These are phyloP conservation scores for Leccinum brunneo-olivaceum DNA, from an alignment of 1,284 basidiomycete genomes.

Conservation along the genomic window DNA sequence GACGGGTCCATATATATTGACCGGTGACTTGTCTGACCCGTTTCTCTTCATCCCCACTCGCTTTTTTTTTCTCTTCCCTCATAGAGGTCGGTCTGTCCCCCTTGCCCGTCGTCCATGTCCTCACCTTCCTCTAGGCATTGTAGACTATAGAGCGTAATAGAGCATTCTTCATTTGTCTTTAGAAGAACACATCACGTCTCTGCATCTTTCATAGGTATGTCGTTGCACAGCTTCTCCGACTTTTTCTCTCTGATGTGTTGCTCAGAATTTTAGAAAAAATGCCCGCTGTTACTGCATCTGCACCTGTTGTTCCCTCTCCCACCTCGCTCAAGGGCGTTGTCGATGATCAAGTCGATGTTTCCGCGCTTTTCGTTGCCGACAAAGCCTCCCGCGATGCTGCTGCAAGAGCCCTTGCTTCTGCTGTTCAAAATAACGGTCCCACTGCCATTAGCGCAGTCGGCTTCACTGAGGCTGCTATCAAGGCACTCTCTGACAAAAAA, in stretches of 20 bases:
- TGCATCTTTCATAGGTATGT: slow-evolving; percentile 34
- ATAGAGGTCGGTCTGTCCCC: slow-evolving; percentile 41
- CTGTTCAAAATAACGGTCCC: slow-evolving; percentile 83
- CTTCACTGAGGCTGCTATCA: slow-evolving; percentile 77
- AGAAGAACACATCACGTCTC: slow-evolving; percentile 29
- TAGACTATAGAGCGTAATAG: slow-evolving; percentile 50
- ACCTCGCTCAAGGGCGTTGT: slow-evolving; percentile 61
- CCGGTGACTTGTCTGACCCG: not conserved
- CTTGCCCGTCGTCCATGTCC: not conserved
- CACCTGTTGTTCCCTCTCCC: slow-evolving; percentile 43
- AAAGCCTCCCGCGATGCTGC: slow-evolving; percentile 69
- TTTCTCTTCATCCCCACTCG: slow-evolving; percentile 25
- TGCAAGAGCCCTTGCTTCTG: slow-evolving; percentile 63
- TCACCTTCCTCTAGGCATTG: slow-evolving; percentile 35
- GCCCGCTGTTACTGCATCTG: slow-evolving; percentile 62
- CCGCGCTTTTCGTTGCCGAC: slow-evolving; percentile 67
- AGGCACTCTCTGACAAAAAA: slow-evolving; percentile 89
- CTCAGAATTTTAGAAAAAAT: slow-evolving; percentile 49
- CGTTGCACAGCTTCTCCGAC: no score
- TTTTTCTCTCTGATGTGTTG: slow-evolving; percentile 5
- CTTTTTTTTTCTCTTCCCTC: slow-evolving; percentile 31
- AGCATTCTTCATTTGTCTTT: slow-evolving; percentile 44
- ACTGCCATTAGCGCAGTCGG: slow-evolving; percentile 71
- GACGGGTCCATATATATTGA: slow-evolving; percentile 17
- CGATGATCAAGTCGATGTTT: slow-evolving; percentile 55